phyloP scores from a whole-genome alignment of 2,329 filamentous ascomycete species.

The Claviceps africana region DNA sequence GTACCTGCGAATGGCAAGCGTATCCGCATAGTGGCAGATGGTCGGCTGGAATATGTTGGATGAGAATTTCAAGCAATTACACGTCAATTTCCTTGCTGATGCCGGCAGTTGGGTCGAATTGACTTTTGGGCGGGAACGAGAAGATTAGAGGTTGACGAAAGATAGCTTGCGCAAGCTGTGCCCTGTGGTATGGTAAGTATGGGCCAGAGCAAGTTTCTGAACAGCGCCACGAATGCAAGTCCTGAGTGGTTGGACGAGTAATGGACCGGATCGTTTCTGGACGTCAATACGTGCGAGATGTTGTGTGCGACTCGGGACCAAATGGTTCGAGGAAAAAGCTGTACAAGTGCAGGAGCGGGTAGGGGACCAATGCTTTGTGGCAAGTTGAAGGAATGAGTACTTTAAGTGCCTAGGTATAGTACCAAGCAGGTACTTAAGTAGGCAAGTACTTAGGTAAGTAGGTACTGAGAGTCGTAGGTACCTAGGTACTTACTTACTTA shows the following conservation, averaged over 20 bases:
- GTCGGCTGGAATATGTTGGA: not conserved
- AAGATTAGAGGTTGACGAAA: not conserved
- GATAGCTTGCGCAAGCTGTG: not conserved
- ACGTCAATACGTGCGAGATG: not conserved
- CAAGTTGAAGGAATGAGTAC: not conserved
- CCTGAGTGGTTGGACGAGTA: not conserved
- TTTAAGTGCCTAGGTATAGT: too few species aligned
- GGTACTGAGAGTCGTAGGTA: too few species aligned
- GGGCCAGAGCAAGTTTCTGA: not conserved
- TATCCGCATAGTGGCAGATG: conserved; percentile 5
- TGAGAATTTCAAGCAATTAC: not conserved
- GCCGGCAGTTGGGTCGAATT: not conserved
- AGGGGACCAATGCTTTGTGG: not conserved
- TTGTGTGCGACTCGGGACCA: not conserved
- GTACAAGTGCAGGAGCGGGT: not conserved
- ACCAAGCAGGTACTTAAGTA: too few species aligned
- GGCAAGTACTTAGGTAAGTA: too few species aligned
- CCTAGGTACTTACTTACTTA: too few species aligned
- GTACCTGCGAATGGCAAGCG: conserved; percentile 4
- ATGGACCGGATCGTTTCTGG: not conserved
- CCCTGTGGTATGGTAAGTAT: not conserved
- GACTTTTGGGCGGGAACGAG: not conserved
- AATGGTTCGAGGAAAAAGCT: not conserved
- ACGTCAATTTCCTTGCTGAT: not conserved
- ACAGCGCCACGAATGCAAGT: not conserved